These are phyloP conservation scores for Penicillium roqueforti DNA, from an alignment of 495 filamentous ascomycete species.

Conservation along the genomic window DNA sequence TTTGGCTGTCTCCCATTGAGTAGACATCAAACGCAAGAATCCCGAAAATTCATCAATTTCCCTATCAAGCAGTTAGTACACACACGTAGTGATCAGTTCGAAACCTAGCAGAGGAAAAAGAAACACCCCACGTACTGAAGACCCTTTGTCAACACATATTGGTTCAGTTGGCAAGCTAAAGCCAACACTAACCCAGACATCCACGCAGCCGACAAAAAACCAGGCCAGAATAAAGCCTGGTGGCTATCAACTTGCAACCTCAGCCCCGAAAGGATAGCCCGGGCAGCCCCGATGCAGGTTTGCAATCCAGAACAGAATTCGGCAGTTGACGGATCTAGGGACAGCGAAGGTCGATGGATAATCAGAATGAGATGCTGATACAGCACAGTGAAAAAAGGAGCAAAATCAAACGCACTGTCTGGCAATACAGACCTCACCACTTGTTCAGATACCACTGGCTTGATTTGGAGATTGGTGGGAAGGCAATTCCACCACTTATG, in stretches of 20 bases:
- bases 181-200: slow-evolving; percentile 41
- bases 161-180: slow-evolving; percentile 39
- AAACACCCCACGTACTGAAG: slow-evolving; percentile 25
- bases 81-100: not conserved
- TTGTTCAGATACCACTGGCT: not conserved
- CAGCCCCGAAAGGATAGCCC: slow-evolving; percentile 34
- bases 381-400: slow-evolving; percentile 52
- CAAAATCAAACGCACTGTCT: slow-evolving; percentile 33
- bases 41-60: slow-evolving; percentile 33
- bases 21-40: slow-evolving; percentile 33
- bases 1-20: slow-evolving; percentile 40
- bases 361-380: slow-evolving; percentile 67
- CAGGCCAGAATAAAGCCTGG: slow-evolving; percentile 42
- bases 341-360: slow-evolving; percentile 47
- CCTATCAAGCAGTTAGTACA: slow-evolving; percentile 17
- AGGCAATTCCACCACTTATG: slow-evolving; percentile 45
- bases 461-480: slow-evolving; percentile 28
- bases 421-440: not conserved
- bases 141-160: slow-evolving; percentile 36
- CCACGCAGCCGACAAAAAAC: slow-evolving; percentile 38
- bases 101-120: not conserved
- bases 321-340: slow-evolving; percentile 29
- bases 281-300: slow-evolving; percentile 39
- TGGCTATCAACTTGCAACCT: slow-evolving; percentile 25
- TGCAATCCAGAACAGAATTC: slow-evolving; percentile 40